Evolutionary conservation across 2,329 filamentous ascomycete species (phyloP).

Genomic region (Colletotrichum sp.): DNA sequence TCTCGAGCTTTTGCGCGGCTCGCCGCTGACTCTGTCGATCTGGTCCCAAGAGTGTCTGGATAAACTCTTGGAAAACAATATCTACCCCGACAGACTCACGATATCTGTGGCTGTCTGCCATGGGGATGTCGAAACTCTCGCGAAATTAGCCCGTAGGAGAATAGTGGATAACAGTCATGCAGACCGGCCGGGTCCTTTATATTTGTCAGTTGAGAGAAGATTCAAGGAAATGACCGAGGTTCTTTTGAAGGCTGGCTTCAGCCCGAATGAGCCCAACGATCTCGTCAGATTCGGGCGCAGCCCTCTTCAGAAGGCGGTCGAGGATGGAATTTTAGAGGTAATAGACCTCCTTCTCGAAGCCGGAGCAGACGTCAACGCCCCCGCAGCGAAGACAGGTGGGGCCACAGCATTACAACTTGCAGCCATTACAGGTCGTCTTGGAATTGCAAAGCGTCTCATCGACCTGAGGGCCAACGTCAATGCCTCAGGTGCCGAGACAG

Average conservation of each 20-base stretch:
- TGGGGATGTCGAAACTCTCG: fast-evolving
- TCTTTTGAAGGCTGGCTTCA: fast-evolving
- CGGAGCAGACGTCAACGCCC: fast-evolving
- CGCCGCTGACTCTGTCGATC: fast-evolving
- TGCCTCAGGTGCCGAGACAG: fast-evolving
- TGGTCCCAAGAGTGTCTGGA: not conserved
- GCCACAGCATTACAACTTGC: not conserved
- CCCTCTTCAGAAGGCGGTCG: fast-evolving
- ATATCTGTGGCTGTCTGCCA: fast-evolving
- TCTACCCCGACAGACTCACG: fast-evolving
- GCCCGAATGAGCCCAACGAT: fast-evolving
- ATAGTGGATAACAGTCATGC: no score
- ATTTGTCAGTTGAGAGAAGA: no score
- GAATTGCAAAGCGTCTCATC: fast-evolving
- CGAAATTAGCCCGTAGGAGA: no score
- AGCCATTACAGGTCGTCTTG: not conserved
- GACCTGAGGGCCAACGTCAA: fast-evolving
- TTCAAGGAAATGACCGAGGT: no score
- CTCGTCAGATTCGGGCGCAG: fast-evolving
- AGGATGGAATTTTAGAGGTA: fast-evolving
- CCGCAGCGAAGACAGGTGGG: not conserved
- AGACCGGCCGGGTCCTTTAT: no score
- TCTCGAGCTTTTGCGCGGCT: no score
- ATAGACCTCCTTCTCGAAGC: not conserved
- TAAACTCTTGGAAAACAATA: not conserved